Evolutionary conservation across 2,329 filamentous ascomycete species (phyloP).

Genomic region (Venturia asperata): DNA sequence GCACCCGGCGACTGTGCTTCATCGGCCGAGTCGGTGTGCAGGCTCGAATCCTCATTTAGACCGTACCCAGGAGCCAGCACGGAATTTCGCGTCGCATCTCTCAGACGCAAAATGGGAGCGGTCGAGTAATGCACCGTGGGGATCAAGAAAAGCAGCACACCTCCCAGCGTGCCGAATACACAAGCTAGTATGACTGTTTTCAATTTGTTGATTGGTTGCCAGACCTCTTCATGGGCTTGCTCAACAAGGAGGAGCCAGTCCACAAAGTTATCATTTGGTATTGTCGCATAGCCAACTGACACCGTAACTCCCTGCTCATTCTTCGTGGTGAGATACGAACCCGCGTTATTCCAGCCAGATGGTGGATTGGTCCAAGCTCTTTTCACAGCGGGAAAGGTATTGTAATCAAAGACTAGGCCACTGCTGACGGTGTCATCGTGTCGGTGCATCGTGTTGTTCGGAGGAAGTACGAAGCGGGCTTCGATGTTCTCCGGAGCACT

Average conservation of each 20-base stretch:
- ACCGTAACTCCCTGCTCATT: slow-evolving; percentile 67
- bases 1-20: slow-evolving; percentile 34
- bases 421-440: slow-evolving; percentile 28
- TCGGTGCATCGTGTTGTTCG: slow-evolving; percentile 28
- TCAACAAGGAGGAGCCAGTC: slow-evolving; percentile 82
- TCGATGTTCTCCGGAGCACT: slow-evolving; percentile 26
- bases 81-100: slow-evolving; percentile 66
- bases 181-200: slow-evolving; percentile 74
- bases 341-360: slow-evolving; percentile 56
- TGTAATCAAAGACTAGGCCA: slow-evolving; percentile 48
- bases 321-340: slow-evolving; percentile 57
- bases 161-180: slow-evolving; percentile 73
- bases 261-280: slow-evolving; percentile 59
- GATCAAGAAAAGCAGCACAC: slow-evolving; percentile 63
- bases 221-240: slow-evolving; percentile 66
- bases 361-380: slow-evolving; percentile 51
- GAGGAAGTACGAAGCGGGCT: slow-evolving; percentile 31
- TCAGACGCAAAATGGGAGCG: slow-evolving; percentile 68
- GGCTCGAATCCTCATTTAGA: not conserved
- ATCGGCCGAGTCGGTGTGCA: slow-evolving; percentile 28
- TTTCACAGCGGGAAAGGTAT: slow-evolving; percentile 55
- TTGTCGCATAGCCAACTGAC: slow-evolving; percentile 67
- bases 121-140: slow-evolving; percentile 78
- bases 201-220: slow-evolving; percentile 65
- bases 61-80: slow-evolving; percentile 57